phyloP scores from a whole-genome alignment of 148 eudicot genomes.

The Chenopodium formosanum region DNA sequence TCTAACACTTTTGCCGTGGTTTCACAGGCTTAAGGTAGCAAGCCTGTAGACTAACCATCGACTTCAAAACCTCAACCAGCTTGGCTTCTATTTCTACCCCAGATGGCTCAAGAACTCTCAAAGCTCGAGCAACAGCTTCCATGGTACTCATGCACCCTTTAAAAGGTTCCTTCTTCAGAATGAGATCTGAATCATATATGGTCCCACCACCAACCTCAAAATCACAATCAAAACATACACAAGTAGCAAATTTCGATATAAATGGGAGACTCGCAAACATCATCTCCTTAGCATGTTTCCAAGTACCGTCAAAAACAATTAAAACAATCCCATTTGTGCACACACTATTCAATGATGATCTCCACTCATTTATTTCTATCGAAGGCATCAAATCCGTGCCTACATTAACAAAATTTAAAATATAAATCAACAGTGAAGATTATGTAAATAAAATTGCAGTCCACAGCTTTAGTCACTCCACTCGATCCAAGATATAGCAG shows the following conservation, averaged over 20 bases:
- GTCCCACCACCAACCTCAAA: slow-evolving; percentile 60
- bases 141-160: slow-evolving; percentile 94
- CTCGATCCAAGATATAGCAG: not conserved
- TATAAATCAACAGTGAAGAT: not conserved
- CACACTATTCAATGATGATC: slow-evolving; percentile 32
- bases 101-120: slow-evolving; percentile 71
- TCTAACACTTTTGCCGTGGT: slow-evolving; percentile 53
- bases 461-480: not conserved
- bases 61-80: slow-evolving; percentile 62
- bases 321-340: slow-evolving; percentile 34
- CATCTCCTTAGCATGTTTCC: slow-evolving; percentile 99
- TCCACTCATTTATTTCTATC: slow-evolving; percentile 45
- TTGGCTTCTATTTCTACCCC: slow-evolving; percentile 64
- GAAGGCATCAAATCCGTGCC: slow-evolving; percentile 62
- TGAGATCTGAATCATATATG: slow-evolving; percentile 76
- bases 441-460: not conserved
- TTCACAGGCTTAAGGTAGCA: slow-evolving; percentile 58
- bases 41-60: slow-evolving; percentile 78
- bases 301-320: slow-evolving; percentile 92
- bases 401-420: slow-evolving; percentile 18
- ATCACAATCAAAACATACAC: slow-evolving; percentile 67
- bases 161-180: slow-evolving; percentile 85
- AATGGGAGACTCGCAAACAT: slow-evolving; percentile 86
- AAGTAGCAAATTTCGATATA: slow-evolving; percentile 68
- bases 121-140: slow-evolving; percentile 91